phyloP scores from a whole-genome alignment of 768 basidiomycete species.

The Amanita muscaria region DNA sequence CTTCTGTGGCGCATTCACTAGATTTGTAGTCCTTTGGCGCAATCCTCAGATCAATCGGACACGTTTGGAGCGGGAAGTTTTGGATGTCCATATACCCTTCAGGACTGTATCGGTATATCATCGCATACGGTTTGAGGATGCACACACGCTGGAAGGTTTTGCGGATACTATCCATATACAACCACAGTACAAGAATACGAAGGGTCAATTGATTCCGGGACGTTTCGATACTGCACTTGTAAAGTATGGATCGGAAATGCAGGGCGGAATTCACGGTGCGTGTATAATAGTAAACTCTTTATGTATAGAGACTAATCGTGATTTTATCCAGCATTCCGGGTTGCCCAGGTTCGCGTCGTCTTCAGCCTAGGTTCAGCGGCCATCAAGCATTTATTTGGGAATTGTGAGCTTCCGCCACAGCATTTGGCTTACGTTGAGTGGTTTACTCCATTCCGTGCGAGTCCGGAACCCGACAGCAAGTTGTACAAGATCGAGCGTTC shows the following conservation, averaged over 20 bases:
- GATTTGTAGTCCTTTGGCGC: background rate
- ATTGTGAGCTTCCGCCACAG: slow-evolving; percentile 2
- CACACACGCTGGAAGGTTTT: no score
- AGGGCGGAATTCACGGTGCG: background rate
- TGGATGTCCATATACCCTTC: background rate
- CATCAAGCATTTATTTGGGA: slow-evolving; percentile 6
- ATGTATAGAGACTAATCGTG: no score
- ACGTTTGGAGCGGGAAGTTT: background rate
- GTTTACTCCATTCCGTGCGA: slow-evolving; percentile 16
- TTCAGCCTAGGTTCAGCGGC: slow-evolving; percentile 16
- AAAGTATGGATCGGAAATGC: background rate
- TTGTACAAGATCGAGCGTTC: slow-evolving; percentile 13
- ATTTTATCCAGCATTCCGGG: slow-evolving; percentile 15
- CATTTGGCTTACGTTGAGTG: slow-evolving; percentile 23
- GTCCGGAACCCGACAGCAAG: slow-evolving; percentile 10
- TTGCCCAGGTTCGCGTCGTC: slow-evolving; percentile 18
- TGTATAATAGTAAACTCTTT: background rate
- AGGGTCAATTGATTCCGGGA: background rate
- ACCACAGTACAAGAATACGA: background rate
- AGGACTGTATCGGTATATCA: background rate
- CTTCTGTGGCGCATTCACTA: slow-evolving; percentile 5
- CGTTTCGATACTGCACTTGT: background rate
- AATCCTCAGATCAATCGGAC: background rate
- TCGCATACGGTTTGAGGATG: background rate
- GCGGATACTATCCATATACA: background rate